These are phyloP conservation scores for Marchantia polymorpha DNA, from an alignment of 225 moss, liverwort and hornwort genomes.

Conservation along the genomic window DNA sequence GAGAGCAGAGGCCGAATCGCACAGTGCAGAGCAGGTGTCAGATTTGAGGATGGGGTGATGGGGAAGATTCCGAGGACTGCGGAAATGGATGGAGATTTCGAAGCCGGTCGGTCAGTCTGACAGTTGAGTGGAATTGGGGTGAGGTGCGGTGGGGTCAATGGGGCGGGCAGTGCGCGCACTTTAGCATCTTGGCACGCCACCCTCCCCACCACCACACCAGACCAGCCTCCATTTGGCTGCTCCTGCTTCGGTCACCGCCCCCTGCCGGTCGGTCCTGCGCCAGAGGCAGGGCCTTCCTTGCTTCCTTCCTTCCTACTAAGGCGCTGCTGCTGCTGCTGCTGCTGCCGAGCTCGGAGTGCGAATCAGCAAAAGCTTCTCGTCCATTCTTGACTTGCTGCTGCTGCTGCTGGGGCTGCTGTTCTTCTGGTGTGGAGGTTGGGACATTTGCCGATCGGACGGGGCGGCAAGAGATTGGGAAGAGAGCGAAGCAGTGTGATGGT, in stretches of 20 bases:
- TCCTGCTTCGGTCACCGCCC: neutral
- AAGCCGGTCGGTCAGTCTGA: neutral
- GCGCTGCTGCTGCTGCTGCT: neutral
- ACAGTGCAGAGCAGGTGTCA: neutral
- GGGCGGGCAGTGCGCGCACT: neutral
- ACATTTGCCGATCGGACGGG: neutral
- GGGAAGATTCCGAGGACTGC: neutral
- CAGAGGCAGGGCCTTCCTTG: too few species aligned
- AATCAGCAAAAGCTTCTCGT: neutral
- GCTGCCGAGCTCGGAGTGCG: neutral
- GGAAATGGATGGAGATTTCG: neutral
- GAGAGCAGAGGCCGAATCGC: too few species aligned
- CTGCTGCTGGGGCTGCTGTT: neutral
- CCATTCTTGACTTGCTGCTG: neutral
- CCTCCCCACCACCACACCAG: neutral
- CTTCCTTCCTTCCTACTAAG: neutral
- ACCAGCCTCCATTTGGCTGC: neutral
- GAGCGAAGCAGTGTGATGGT: too few species aligned
- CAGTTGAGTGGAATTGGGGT: neutral
- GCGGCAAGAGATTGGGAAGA: neutral
- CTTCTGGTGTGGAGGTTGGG: neutral
- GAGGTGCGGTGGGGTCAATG: neutral
- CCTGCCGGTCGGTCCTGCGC: neutral
- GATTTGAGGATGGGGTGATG: neutral
- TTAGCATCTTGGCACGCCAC: slow-evolving; percentile 10